phyloP scores from a whole-genome alignment of 208 protist genomes.

The Phytomonas sp. region DNA sequence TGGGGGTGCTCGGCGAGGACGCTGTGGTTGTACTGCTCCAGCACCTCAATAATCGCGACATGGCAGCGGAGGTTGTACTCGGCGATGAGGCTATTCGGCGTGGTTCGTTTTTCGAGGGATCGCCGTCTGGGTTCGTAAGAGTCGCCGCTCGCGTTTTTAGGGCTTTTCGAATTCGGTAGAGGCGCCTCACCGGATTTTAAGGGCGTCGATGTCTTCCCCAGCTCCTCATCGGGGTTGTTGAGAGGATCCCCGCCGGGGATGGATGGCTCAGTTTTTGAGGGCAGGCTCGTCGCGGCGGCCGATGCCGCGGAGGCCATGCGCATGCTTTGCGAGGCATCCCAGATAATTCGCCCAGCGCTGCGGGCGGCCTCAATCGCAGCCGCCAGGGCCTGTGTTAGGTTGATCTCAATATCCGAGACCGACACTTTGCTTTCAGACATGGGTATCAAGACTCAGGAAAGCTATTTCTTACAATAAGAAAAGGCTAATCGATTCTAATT shows the following conservation, averaged over 20 bases:
- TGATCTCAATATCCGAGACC: conserved; percentile 14
- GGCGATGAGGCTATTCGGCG: conserved; percentile 40
- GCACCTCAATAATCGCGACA: conserved; percentile 22
- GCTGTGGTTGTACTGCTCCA: conserved; percentile 21
- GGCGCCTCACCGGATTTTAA: too few species aligned
- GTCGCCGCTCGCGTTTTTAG: too few species aligned
- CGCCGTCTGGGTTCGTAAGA: too few species aligned
- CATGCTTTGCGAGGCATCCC: conserved; percentile 24
- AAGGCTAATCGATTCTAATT: too few species aligned
- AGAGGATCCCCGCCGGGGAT: too few species aligned
- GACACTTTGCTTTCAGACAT: conserved; percentile 1
- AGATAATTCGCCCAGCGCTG: conserved; percentile 34
- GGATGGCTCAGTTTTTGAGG: background rate
- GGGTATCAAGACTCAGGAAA: too few species aligned
- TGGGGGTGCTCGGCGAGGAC: conserved; percentile 26
- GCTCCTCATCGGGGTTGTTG: background rate
- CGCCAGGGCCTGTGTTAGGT: conserved; percentile 32
- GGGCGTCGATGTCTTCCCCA: too few species aligned
- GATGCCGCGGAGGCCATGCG: conserved; percentile 16
- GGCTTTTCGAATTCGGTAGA: too few species aligned
- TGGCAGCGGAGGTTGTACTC: conserved; percentile 42
- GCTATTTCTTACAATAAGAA: too few species aligned
- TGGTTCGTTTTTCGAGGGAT: conserved; percentile 25
- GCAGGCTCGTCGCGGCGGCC: conserved; percentile 2
- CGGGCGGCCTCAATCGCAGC: conserved; percentile 40